phyloP scores from a whole-genome alignment of 2,329 filamentous ascomycete species.

The Penicillium nordicum region DNA sequence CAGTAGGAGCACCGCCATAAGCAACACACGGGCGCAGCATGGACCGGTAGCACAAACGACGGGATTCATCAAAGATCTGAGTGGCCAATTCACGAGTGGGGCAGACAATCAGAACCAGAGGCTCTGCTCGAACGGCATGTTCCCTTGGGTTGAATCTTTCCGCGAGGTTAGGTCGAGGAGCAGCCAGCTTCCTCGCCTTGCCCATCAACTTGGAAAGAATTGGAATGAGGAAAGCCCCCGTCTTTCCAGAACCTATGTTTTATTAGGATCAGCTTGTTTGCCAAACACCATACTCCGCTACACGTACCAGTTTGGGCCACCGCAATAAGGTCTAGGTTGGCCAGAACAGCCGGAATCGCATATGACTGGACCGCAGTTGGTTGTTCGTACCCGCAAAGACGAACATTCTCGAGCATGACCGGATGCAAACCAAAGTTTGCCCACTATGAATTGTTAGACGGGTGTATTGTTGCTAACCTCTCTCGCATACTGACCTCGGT shows the following conservation, averaged over 20 bases:
- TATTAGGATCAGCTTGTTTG: conserved; percentile 4
- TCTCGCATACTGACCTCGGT: conserved; percentile 7
- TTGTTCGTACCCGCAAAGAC: conserved; percentile 64
- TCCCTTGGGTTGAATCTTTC: conserved; percentile 51
- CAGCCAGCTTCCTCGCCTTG: conserved; percentile 84
- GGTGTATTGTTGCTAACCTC: too few relatives aligned
- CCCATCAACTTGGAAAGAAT: conserved; percentile 91
- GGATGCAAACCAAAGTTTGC: conserved; percentile 80
- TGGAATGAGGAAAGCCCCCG: conserved; percentile 85
- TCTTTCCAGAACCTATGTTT: conserved; percentile 85
- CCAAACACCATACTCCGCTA: neutral
- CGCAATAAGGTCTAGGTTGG: conserved; percentile 77
- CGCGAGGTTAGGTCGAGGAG: conserved; percentile 63
- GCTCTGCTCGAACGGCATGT: conserved; percentile 69
- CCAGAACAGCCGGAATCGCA: conserved; percentile 72
- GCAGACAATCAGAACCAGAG: conserved; percentile 77
- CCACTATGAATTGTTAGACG: conserved; percentile 52
- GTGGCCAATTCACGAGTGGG: conserved; percentile 88
- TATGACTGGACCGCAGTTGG: conserved; percentile 89
- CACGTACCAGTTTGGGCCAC: conserved; percentile 85
- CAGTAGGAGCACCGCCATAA: conserved; percentile 77
- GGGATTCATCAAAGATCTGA: conserved; percentile 92
- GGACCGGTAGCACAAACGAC: conserved; percentile 88
- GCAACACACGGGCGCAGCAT: conserved; percentile 89
- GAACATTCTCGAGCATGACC: conserved; percentile 72